phyloP scores from a whole-genome alignment of 2,329 filamentous ascomycete genomes.

The Cladosporium sp. region DNA sequence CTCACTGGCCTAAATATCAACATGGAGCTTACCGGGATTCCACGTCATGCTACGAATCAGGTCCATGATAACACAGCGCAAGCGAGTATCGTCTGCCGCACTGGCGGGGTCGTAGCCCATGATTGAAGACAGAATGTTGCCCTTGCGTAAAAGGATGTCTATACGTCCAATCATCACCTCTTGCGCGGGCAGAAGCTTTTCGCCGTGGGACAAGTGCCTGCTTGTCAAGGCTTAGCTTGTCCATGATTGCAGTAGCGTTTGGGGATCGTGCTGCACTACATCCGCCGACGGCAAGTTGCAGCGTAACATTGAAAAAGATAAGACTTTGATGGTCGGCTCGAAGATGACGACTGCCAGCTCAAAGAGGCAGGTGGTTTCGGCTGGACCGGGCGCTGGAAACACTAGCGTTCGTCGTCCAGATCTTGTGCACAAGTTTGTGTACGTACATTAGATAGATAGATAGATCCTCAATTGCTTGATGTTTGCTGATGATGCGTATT shows the following conservation, averaged over 20 bases:
- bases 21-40: not conserved
- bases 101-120: not conserved
- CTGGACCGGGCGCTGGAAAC: not conserved
- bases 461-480: no score
- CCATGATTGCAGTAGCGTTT: constrained; percentile 11
- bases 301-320: constrained; percentile 6
- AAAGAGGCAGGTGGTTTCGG: not conserved
- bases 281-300: not conserved
- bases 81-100: not conserved
- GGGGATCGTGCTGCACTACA: not conserved
- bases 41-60: constrained; percentile 1
- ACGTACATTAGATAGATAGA: not conserved
- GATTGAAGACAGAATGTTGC: not conserved
- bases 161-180: not conserved
- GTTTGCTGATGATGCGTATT: no score
- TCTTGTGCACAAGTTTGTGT: not conserved
- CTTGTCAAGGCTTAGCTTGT: constrained; percentile 21
- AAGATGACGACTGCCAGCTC: not conserved
- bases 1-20: not conserved
- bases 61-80: not conserved
- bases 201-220: not conserved
- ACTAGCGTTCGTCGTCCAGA: not conserved
- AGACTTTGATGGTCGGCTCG: not conserved
- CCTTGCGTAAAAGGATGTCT: constrained; percentile 6
- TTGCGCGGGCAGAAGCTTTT: constrained; percentile 5